Conservation (phyloP, 805 yeast species). For the Lachancea nothofagi region DNA sequence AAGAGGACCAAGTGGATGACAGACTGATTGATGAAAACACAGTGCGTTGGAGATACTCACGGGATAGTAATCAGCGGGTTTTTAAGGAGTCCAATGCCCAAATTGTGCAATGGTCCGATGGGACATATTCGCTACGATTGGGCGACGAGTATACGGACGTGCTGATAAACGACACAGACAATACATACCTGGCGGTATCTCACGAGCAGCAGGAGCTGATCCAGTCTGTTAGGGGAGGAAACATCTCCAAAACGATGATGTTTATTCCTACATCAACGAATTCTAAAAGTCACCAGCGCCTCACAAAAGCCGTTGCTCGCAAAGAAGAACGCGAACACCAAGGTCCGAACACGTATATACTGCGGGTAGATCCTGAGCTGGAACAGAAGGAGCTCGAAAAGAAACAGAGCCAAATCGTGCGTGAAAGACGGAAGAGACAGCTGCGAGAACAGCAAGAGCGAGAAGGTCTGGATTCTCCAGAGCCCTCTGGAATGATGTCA, state of each 20-base stretch:
- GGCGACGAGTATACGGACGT: slow-evolving; percentile 88
- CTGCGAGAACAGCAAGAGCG: slow-evolving; percentile 48
- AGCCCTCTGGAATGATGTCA: slow-evolving; percentile 11
- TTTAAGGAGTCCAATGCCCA: slow-evolving; percentile 85
- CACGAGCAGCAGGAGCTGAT: slow-evolving; percentile 68
- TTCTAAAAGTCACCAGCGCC: slow-evolving; percentile 72
- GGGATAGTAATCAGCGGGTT: slow-evolving; percentile 62
- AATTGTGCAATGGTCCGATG: slow-evolving; percentile 92
- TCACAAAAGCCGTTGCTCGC: slow-evolving; percentile 60
- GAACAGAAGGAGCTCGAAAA: slow-evolving; percentile 64
- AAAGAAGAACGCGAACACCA: slow-evolving; percentile 32
- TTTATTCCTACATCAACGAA: slow-evolving; percentile 88
- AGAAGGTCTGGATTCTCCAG: slow-evolving; percentile 50
- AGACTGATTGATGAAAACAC: slow-evolving; percentile 75
- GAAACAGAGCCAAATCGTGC: slow-evolving; percentile 56
- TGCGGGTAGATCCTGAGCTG: slow-evolving; percentile 59
- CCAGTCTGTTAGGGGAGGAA: slow-evolving; percentile 53
- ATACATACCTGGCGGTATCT: slow-evolving; percentile 65
- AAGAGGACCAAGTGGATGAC: slow-evolving; percentile 53
- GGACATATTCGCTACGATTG: slow-evolving; percentile 74
- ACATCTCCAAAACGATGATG: slow-evolving; percentile 58
- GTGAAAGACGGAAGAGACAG: slow-evolving; percentile 60
- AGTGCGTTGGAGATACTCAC: slow-evolving; percentile 88
- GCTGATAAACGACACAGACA: slow-evolving; percentile 55
- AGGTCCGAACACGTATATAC: slow-evolving; percentile 38